A percentile compares a stretch with the other conserved stretches of the same genome.
Evolutionary conservation across 140 eudicot species (phyloP).

Genomic region (Flaveria floridana): DNA sequence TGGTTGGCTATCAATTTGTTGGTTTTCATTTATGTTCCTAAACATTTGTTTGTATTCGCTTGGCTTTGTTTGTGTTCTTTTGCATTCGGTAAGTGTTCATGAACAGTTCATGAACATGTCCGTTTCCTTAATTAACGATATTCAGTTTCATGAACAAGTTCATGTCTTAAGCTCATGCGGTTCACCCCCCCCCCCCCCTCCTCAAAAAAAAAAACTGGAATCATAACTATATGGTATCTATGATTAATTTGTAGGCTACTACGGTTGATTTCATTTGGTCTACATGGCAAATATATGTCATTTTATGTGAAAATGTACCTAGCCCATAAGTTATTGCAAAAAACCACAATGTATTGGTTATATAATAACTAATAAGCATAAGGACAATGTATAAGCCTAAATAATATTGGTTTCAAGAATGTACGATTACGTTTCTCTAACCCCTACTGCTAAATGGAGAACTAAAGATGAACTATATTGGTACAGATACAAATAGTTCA

Average conservation of each 20-base stretch:
- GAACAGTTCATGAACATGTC: too few species aligned
- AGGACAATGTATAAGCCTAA: neutral
- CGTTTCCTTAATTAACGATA: too few species aligned
- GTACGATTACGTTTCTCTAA: neutral
- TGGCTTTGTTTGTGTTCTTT: too few species aligned
- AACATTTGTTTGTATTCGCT: too few species aligned
- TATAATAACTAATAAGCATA: neutral
- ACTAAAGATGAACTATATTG: neutral
- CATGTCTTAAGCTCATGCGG: too few species aligned
- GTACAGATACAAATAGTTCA: neutral
- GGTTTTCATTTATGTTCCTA: too few species aligned
- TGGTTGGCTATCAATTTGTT: too few species aligned
- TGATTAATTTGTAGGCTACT: too few species aligned
- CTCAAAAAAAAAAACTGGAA: neutral
- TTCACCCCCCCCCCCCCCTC: too few species aligned
- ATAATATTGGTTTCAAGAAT: neutral
- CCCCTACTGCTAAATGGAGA: neutral
- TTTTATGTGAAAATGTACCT: neutral
- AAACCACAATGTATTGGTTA: neutral
- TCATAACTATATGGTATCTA: neutral
- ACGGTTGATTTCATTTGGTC: neutral
- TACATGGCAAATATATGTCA: neutral
- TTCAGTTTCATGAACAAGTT: too few species aligned
- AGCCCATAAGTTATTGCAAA: neutral
- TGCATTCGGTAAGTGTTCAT: too few species aligned